Conservation (phyloP, 108 stramenopile species). For the Cyclotella choctawhatcheeana region DNA sequence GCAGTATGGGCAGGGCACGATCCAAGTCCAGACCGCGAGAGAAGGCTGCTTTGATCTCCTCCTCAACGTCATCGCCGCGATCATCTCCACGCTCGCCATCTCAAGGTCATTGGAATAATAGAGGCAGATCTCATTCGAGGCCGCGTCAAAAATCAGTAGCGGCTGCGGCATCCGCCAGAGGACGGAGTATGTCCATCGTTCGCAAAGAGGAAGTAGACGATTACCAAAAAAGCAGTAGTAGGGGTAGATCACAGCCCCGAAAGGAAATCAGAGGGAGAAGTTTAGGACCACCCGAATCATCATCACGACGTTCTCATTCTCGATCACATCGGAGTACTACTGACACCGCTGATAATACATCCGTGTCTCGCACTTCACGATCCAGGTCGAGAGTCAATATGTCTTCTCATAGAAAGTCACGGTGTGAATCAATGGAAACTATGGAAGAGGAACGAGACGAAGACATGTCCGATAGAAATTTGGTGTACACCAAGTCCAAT, state of each 20-base stretch:
- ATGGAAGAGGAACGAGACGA: conserved; percentile 21
- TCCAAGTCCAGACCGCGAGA: neutral
- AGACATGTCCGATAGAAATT: conserved; percentile 8
- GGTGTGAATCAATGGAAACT: conserved; percentile 3
- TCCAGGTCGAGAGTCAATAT: neutral
- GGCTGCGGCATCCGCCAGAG: neutral
- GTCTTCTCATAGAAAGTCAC: neutral
- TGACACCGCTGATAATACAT: neutral
- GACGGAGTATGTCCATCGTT: conserved; percentile 2
- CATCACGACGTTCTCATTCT: neutral
- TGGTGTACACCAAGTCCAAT: neutral
- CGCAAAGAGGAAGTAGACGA: neutral
- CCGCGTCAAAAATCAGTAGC: neutral
- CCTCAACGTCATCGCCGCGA: neutral
- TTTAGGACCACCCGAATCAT: neutral
- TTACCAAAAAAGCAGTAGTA: neutral
- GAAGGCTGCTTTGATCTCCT: neutral
- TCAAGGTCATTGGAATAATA: neutral
- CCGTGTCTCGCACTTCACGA: neutral
- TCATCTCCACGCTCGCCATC: neutral
- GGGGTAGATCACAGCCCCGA: neutral
- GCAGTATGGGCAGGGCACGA: neutral
- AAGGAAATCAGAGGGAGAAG: neutral
- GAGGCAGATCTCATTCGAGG: conserved; percentile 14
- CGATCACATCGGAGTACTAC: neutral